Base-by-base conservation (phyloP, 176 grass and related monocot genomes). In the Ampelocalamus luodianensis region DNA sequence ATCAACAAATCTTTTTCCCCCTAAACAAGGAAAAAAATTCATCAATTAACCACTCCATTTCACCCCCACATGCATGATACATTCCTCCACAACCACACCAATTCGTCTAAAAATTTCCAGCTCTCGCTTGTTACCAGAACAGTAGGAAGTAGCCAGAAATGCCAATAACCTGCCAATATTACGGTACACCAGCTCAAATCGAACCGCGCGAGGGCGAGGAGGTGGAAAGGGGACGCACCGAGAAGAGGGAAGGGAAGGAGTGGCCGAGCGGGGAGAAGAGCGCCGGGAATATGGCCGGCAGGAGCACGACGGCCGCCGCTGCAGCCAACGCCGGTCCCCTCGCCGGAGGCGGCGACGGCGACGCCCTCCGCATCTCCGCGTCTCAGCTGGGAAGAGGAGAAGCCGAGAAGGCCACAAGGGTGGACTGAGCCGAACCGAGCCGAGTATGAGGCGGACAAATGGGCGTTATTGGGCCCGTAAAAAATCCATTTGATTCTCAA, bases 231-330 rank as follows among this genome's bases (percentile, higher is more conserved):
- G 65, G 17, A 23, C 89, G 83, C 48, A 95, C 89, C 5, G 93
- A 98, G 87, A 98, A 98, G 78, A 98, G 83, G 29, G 93, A 93
- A 78, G 85, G 93, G 65, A 83, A 93, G 59, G 89, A 80, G 74
- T 56, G 77, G 4, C 89, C 93, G 32, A 93, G 89, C 23, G 89
- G 91, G 40, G 80, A 89, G 72, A 95, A 89, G 12, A 92, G 45
- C 43, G 77, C 40, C 4, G 93, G 89, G 74, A 89, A 90, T 14
- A 95, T 62, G 59, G 69, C 42, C 39, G 93, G 96, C 11, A 95
- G 88, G 2, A 98, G 84, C 45, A 95, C 65, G 32, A 95, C 68
- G 17, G 42, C 66, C 4, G 79, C 88, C 8, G 79, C 88, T 9
- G 79, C 79, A 8, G 61, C 68, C 26, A 82, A 50, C 27, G 66